phyloP scores from a whole-genome alignment of 2,329 filamentous ascomycete genomes.

The Sclerotiophoma versabilis region DNA sequence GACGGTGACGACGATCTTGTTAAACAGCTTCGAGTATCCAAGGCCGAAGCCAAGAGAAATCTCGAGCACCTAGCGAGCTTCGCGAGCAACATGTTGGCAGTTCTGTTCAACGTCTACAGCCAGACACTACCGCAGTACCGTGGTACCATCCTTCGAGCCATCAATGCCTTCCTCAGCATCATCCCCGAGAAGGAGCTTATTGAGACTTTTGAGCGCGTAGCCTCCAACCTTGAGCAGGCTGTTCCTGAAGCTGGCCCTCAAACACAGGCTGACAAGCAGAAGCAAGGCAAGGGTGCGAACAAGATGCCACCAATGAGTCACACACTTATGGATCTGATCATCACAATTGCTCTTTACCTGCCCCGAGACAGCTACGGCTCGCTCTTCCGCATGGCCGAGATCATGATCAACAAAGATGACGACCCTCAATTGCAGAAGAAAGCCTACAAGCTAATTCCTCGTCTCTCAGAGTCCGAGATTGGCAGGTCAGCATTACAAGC shows the following conservation, averaged over 20 bases:
- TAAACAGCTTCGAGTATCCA: conserved; percentile 79
- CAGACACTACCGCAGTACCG: conserved; percentile 93
- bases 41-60: conserved; percentile 77
- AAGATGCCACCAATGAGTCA: conserved; percentile 91
- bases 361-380: conserved; percentile 83
- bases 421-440: conserved; percentile 98
- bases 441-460: conserved; percentile 95
- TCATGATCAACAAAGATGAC: conserved; percentile 79
- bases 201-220: conserved; percentile 88
- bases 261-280: conserved; percentile 69
- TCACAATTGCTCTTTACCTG: conserved; percentile 93
- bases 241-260: conserved; percentile 67
- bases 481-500: conserved; percentile 79
- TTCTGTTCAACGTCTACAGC: conserved; percentile 99
- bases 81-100: conserved; percentile 87
- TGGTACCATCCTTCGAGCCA: conserved; percentile 88
- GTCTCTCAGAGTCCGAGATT: conserved; percentile 80
- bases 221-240: conserved; percentile 78
- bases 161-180: conserved; percentile 93
- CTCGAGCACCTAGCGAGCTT: conserved; percentile 80
- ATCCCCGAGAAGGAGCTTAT: conserved; percentile 79
- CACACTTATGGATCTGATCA: conserved; percentile 95
- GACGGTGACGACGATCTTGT: conserved; percentile 76
- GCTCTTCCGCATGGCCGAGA: conserved; percentile 84
- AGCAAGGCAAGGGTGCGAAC: conserved; percentile 67